Conservation (phyloP, 2,329 filamentous ascomycete genomes). For the Aspergillus novoparasiticus region DNA sequence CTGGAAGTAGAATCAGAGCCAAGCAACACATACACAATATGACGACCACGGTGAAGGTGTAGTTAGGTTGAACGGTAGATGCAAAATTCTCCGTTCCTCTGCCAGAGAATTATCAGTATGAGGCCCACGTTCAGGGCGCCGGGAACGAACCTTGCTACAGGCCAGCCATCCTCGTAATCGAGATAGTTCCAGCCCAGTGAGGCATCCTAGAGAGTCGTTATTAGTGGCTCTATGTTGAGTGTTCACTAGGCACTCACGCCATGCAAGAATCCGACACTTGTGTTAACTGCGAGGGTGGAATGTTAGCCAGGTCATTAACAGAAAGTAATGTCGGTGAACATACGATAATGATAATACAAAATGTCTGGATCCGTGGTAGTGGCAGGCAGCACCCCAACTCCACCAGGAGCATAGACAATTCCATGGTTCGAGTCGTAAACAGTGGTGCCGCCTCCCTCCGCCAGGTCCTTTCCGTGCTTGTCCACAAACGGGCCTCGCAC, state of each 20-base stretch:
- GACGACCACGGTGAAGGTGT: constrained; percentile 5
- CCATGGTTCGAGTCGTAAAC: constrained; percentile 44
- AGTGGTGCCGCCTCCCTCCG: constrained; percentile 36
- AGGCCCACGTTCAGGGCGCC: not conserved
- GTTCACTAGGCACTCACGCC: constrained; percentile 22
- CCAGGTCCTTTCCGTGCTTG: constrained; percentile 26
- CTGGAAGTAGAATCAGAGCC: constrained; percentile 4
- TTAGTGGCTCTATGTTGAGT: not conserved
- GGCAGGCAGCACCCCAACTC: constrained; percentile 35
- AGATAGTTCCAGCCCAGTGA: constrained; percentile 42
- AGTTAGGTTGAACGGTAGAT: not conserved
- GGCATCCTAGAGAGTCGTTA: constrained; percentile 30
- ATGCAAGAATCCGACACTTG: constrained; percentile 31
- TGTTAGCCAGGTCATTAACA: constrained; percentile 1
- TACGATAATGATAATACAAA: constrained; percentile 44
- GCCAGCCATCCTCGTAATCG: constrained; percentile 43
- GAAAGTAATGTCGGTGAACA: constrained; percentile 8
- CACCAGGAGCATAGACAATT: constrained; percentile 43
- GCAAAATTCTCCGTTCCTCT: constrained; percentile 15
- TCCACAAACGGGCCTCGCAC: constrained; percentile 40
- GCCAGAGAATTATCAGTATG: not conserved
- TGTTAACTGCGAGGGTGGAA: constrained; percentile 29
- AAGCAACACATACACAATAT: constrained; percentile 24
- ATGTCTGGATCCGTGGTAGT: constrained; percentile 32
- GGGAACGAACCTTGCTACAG: constrained; percentile 25